Percentiles rank a stretch among this genome's conserved stretches.
Conservation (phyloP, 257 asterid genomes). For the Ilex asprella region DNA sequence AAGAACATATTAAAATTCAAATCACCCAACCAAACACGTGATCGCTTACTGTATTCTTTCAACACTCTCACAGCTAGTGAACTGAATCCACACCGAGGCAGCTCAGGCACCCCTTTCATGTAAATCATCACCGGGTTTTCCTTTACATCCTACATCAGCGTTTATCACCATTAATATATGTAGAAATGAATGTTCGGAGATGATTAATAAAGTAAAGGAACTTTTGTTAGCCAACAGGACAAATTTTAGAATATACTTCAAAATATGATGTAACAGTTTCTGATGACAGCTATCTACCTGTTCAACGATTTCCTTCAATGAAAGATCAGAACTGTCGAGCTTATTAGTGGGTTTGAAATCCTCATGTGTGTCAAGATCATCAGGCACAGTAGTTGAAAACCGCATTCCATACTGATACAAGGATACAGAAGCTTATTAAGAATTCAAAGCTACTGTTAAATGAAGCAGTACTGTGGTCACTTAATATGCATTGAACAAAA, state of each 20-base stretch:
- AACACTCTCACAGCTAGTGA: constrained; percentile 83
- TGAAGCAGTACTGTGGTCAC: neutral
- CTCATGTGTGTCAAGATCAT: constrained; percentile 83
- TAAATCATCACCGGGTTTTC: constrained; percentile 93
- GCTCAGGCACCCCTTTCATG: constrained; percentile 93
- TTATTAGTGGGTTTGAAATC: constrained; percentile 76
- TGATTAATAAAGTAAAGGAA: neutral
- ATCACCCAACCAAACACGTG: constrained; percentile 2
- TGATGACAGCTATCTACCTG: constrained; percentile 42
- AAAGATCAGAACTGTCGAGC: constrained; percentile 42
- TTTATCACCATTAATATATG: constrained; percentile 17
- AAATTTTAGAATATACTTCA: constrained; percentile 1
- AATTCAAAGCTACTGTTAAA: constrained; percentile 13
- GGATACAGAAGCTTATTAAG: constrained; percentile 41
- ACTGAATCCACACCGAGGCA: constrained; percentile 95
- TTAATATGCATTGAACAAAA: too few species aligned
- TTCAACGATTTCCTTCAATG: constrained; percentile 66
- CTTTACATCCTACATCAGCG: constrained; percentile 64
- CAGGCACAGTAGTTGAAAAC: constrained; percentile 51
- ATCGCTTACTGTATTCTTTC: constrained; percentile 69
- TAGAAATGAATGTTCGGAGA: neutral
- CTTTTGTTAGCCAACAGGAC: neutral
- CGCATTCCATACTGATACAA: constrained; percentile 30
- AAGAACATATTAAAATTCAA: neutral
- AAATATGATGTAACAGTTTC: neutral